phyloP scores from a whole-genome alignment of 257 asterid genomes.

The Salvia splendens region DNA sequence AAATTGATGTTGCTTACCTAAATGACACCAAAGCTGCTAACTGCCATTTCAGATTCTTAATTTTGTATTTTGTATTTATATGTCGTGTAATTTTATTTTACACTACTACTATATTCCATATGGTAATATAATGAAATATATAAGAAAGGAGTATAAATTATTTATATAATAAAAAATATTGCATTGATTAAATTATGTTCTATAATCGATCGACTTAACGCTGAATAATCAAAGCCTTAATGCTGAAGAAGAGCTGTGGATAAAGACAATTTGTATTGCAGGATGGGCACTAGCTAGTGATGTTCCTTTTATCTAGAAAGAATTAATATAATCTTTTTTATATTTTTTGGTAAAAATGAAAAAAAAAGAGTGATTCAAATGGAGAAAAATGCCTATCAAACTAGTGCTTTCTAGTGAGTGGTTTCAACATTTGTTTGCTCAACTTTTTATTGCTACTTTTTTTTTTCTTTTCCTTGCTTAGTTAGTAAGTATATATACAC shows the following conservation, averaged over 20 bases:
- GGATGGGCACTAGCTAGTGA: constrained; percentile 31
- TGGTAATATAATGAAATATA: too few species aligned
- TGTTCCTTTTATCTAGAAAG: constrained; percentile 28
- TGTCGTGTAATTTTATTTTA: too few species aligned
- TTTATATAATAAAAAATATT: not conserved
- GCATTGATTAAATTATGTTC: not conserved
- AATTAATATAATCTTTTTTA: not conserved
- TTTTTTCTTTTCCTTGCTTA: constrained; percentile 36
- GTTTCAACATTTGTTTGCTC: constrained; percentile 16
- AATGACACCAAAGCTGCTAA: constrained; percentile 3
- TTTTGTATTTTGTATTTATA: too few species aligned
- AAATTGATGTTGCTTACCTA: constrained; percentile 9
- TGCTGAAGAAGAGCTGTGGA: constrained; percentile 34
- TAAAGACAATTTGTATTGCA: constrained; percentile 28
- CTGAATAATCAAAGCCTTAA: constrained; percentile 34
- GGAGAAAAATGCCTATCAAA: not conserved
- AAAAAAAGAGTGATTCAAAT: constrained; percentile 2
- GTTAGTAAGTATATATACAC: constrained; percentile 32
- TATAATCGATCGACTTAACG: not conserved
- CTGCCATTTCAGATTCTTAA: constrained; percentile 4
- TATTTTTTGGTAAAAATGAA: constrained; percentile 11
- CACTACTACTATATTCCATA: too few species aligned
- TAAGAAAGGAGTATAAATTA: too few species aligned
- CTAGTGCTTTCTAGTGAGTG: constrained; percentile 24
- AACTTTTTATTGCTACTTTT: constrained; percentile 11